phyloP scores from a whole-genome alignment of 805 yeast genomes.

The Kuraishia cidri region DNA sequence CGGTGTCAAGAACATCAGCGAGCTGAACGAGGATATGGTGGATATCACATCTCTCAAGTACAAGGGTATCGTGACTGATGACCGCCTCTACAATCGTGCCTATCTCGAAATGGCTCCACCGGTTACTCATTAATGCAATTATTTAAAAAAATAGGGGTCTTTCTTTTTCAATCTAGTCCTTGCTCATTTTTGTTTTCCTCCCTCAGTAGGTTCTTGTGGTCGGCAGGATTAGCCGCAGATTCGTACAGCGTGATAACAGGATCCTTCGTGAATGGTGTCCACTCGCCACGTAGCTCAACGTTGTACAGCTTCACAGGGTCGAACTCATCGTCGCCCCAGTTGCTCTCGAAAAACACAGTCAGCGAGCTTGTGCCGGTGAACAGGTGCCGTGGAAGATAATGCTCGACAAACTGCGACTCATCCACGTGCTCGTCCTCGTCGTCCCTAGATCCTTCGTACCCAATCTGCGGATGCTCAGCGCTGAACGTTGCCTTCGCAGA shows the following conservation, averaged over 20 bases:
- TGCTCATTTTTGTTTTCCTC: slow-evolving; percentile 10
- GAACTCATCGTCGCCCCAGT: slow-evolving; percentile 55
- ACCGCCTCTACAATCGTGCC: slow-evolving; percentile 41
- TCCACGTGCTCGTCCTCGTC: slow-evolving; percentile 27
- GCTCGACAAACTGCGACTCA: slow-evolving; percentile 62
- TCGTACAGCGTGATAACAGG: slow-evolving; percentile 80
- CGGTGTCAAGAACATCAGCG: slow-evolving; percentile 34
- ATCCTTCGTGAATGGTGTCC: slow-evolving; percentile 43
- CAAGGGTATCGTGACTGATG: slow-evolving; percentile 28
- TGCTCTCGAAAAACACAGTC: slow-evolving; percentile 59
- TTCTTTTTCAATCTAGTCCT: no score
- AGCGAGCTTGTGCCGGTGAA: slow-evolving; percentile 65
- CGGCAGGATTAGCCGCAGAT: slow-evolving; percentile 88
- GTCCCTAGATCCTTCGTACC: slow-evolving; percentile 31
- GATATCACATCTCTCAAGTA: slow-evolving; percentile 22
- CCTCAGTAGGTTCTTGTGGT: slow-evolving; percentile 44
- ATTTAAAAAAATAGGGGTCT: no score
- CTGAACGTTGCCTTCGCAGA: slow-evolving; percentile 38
- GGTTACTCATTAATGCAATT: no score
- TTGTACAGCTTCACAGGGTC: slow-evolving; percentile 52
- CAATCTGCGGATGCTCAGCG: slow-evolving; percentile 59
- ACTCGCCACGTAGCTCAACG: slow-evolving; percentile 76
- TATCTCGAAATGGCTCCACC: slow-evolving; percentile 52
- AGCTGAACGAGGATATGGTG: slow-evolving; percentile 23
- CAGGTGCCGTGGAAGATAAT: slow-evolving; percentile 63